These are phyloP conservation scores for Debaryomycetaceae sp. DNA, from an alignment of 1,139 yeast genomes.

Conservation along the genomic window DNA sequence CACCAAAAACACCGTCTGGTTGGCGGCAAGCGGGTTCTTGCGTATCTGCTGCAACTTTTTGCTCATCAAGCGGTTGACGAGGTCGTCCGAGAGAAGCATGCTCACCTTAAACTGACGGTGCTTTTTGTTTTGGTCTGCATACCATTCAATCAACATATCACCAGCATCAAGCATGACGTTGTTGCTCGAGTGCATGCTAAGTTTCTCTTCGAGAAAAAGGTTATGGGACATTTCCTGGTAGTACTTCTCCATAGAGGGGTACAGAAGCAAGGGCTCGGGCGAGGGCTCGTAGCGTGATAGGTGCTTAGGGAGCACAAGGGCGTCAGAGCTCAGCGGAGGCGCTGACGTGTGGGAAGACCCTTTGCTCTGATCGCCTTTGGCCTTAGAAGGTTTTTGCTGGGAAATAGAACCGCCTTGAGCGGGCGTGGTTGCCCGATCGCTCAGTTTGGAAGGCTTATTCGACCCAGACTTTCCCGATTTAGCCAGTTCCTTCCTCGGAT, in stretches of 20 bases:
- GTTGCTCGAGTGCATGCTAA: constrained; percentile 41
- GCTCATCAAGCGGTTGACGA: constrained; percentile 39
- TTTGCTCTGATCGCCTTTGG: no score
- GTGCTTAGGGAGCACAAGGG: no score
- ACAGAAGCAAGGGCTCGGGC: constrained; percentile 38
- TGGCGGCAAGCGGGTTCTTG: constrained; percentile 44
- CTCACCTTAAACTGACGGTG: constrained; percentile 36
- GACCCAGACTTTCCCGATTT: constrained; percentile 1
- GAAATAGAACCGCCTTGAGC: background rate
- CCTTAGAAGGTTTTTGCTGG: no score
- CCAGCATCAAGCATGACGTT: constrained; percentile 32
- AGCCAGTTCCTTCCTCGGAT: constrained; percentile 1
- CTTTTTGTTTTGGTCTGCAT: constrained; percentile 40
- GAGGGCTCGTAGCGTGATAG: constrained; percentile 23
- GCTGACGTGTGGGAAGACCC: no score
- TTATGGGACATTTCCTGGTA: constrained; percentile 58
- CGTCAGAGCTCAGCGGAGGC: no score
- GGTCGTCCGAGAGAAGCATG: constrained; percentile 32
- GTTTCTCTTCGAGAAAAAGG: constrained; percentile 55
- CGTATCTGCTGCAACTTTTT: constrained; percentile 37
- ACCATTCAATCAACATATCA: constrained; percentile 50
- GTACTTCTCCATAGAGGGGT: constrained; percentile 48
- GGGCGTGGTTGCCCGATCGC: background rate
- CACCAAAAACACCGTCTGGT: constrained; percentile 45
- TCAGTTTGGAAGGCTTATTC: no score